Percentiles rank a stretch among this genome's conserved stretches.
phyloP scores from a whole-genome alignment of 306 rosid species.

The Fragaria vesca region DNA sequence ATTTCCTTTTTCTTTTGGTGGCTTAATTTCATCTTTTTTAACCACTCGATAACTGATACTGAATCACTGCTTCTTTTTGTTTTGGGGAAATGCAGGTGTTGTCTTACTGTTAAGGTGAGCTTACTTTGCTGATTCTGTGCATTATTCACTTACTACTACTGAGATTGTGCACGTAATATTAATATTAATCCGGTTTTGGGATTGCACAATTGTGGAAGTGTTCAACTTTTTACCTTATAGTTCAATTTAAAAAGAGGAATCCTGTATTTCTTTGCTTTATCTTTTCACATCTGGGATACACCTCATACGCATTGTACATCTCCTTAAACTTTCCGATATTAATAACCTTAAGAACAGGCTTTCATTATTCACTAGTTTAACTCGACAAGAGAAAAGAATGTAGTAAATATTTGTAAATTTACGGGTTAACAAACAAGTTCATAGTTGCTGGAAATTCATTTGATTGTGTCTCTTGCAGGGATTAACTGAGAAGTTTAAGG shows the following conservation, averaged over 20 bases:
- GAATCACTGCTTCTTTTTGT: constrained; percentile 24
- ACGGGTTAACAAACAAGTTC: neutral
- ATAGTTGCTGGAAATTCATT: neutral
- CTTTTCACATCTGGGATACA: neutral
- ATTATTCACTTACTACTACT: neutral
- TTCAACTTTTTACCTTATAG: neutral
- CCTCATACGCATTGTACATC: neutral
- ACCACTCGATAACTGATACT: neutral
- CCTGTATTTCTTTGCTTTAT: neutral
- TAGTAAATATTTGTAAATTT: neutral
- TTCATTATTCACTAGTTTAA: neutral
- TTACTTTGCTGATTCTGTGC: neutral
- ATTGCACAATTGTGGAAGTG: neutral
- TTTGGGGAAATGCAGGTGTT: constrained; percentile 73
- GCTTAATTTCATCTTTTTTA: neutral
- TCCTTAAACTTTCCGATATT: neutral
- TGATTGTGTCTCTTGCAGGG: constrained; percentile 48
- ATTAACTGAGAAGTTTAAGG: constrained; percentile 88
- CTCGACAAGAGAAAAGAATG: neutral
- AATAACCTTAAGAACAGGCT: neutral
- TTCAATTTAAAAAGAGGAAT: neutral
- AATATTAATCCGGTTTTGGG: neutral
- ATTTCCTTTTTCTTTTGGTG: neutral
- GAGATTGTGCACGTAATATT: neutral
- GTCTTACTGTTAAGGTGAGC: constrained; percentile 93